Conservation (phyloP, 495 filamentous ascomycete genomes). For the Xylaria cubensis region DNA sequence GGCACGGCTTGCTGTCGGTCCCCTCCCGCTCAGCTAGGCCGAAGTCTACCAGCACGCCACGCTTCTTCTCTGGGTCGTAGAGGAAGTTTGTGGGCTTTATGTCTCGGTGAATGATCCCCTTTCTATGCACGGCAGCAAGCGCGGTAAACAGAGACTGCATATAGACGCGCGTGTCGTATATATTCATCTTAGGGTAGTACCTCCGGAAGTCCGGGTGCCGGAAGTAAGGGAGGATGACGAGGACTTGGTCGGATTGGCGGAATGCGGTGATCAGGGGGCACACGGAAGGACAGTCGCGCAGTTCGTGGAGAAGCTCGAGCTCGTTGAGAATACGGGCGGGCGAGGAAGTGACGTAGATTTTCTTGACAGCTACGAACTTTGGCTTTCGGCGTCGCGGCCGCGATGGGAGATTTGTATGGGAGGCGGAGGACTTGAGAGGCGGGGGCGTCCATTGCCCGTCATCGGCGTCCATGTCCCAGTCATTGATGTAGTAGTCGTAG, state of each 20-base stretch:
- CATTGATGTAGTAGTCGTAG: slow-evolving; percentile 82
- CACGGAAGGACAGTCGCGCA: slow-evolving; percentile 80
- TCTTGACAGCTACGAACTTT: slow-evolving; percentile 94
- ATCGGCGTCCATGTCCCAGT: slow-evolving; percentile 80
- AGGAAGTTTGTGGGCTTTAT: slow-evolving; percentile 99
- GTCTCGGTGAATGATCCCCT: slow-evolving; percentile 89
- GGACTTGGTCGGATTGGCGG: slow-evolving; percentile 89
- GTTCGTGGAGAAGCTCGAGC: slow-evolving; percentile 91
- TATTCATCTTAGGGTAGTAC: slow-evolving; percentile 87
- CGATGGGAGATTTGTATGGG: slow-evolving; percentile 32
- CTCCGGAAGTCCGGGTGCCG: slow-evolving; percentile 94
- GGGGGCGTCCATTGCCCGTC: slow-evolving; percentile 68
- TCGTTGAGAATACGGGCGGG: slow-evolving; percentile 95
- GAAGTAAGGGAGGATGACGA: slow-evolving; percentile 94
- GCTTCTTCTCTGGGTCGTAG: slow-evolving; percentile 80
- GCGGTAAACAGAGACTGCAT: slow-evolving; percentile 88
- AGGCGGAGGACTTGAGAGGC: slow-evolving; percentile 45
- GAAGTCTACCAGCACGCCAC: slow-evolving; percentile 95
- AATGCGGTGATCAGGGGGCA: slow-evolving; percentile 97
- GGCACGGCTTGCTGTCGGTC: slow-evolving; percentile 72
- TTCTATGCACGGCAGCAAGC: slow-evolving; percentile 78
- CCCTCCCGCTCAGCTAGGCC: slow-evolving; percentile 88
- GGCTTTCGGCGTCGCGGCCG: slow-evolving; percentile 50
- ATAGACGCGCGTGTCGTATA: slow-evolving; percentile 85
- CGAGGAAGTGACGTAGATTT: slow-evolving; percentile 97